Conservation (phyloP, 2,329 filamentous ascomycete genomes). For the Colletotrichum melonis region DNA sequence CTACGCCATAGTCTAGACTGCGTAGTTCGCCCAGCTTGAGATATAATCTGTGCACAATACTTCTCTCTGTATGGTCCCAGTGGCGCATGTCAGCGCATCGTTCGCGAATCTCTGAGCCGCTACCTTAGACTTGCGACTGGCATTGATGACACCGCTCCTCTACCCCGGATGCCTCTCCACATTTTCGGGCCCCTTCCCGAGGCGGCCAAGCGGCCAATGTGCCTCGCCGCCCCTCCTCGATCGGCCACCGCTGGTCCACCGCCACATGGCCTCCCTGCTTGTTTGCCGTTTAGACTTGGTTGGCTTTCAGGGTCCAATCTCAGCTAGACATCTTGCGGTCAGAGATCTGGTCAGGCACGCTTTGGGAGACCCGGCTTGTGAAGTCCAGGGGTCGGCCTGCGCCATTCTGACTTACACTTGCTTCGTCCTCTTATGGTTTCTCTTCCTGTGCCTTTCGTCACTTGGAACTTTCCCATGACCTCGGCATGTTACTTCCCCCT, state of each 20-base stretch:
- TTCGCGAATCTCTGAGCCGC: neutral
- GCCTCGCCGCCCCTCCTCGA: conserved; percentile 34
- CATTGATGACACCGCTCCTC: conserved; percentile 26
- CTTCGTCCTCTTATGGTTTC: neutral
- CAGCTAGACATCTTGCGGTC: conserved; percentile 12
- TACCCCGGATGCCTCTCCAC: conserved; percentile 28
- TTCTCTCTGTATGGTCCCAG: neutral
- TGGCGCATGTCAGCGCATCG: conserved; percentile 22
- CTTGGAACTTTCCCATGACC: neutral
- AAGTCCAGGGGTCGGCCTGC: neutral
- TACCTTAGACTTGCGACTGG: conserved; percentile 12
- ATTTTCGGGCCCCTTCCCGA: conserved; percentile 31
- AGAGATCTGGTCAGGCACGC: neutral
- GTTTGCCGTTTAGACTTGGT: neutral
- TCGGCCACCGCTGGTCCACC: conserved; percentile 26
- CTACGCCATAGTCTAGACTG: conserved; percentile 10
- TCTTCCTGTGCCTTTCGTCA: neutral
- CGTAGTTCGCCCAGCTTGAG: neutral
- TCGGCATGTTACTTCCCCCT: neutral
- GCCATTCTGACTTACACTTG: neutral
- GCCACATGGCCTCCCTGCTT: conserved; percentile 35
- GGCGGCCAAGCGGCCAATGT: conserved; percentile 34
- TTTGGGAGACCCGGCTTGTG: neutral
- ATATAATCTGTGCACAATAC: neutral
- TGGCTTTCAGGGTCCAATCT: conserved; percentile 21